Conservation (phyloP, 169 alveolate species). For the Plasmodium cynomolgi region DNA sequence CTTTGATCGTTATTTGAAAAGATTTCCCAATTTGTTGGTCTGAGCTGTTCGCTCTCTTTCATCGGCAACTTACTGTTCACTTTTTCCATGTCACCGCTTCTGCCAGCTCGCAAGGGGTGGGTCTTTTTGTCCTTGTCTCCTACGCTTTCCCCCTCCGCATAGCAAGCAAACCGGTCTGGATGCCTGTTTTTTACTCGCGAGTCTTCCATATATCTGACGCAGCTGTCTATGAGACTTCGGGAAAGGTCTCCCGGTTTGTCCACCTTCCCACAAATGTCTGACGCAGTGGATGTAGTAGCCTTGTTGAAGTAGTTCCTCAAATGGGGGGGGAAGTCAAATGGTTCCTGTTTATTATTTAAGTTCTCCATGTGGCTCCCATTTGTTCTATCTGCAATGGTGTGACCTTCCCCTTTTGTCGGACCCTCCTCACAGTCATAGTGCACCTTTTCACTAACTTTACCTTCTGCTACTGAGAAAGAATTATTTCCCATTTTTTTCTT, state of each 20-base stretch:
- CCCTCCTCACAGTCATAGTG: background rate
- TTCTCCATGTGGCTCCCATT: background rate
- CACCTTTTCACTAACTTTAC: background rate
- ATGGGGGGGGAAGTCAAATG: background rate
- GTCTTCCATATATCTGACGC: background rate
- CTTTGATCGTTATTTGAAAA: background rate
- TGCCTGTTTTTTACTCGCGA: background rate
- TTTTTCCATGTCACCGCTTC: background rate
- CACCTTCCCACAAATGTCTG: background rate
- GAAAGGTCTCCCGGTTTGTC: background rate
- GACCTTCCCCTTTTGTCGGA: background rate
- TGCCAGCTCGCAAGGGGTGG: background rate
- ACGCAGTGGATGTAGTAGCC: background rate
- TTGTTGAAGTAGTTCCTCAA: background rate
- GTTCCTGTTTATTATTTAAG: background rate
- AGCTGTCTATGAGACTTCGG: background rate
- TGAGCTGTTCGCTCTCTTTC: background rate
- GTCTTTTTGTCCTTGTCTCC: background rate
- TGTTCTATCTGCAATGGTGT: background rate
- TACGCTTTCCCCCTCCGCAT: background rate
- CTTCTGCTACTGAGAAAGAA: background rate
- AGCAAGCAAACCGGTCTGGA: background rate
- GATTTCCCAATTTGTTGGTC: background rate
- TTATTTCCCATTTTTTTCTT: background rate
- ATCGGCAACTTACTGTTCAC: background rate